Evolutionary conservation across 2,329 filamentous ascomycete genomes (phyloP), one percentile per base, ranked within the genome.

Genomic region (Ophiocordyceps unilateralis): DNA sequence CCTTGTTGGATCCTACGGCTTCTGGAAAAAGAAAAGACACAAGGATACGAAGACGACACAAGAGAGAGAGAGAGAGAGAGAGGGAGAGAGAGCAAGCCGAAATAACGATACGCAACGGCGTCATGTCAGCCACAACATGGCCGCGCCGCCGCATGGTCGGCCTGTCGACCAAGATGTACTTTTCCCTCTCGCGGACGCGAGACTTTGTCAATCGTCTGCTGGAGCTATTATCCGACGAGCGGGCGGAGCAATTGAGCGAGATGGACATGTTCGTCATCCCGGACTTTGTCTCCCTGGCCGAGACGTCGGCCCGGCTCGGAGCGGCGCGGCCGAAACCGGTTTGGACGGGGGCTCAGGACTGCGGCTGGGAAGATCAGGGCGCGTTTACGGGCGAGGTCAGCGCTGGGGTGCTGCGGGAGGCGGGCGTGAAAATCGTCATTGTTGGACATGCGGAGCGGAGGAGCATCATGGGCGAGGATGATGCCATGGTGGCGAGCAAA

Each of bases 91-190:
- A n/a, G n/a, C n/a, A n/a, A n/a, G n/a, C n/a, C n/a, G n/a, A n/a
- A n/a, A n/a, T n/a, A n/a, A n/a, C n/a, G n/a, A n/a, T n/a, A 20
- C 14, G 17, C 37, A 39, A 19, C 3, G n/a, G 39, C 32, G 3
- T 19, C 32, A 39, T 22, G 34, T 49, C 47, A 46, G 22, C 49
- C 11, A 44, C 48, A 3, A 17, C 43, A 14, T 32, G 28, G 7
- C 41, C 38, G 53, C 23, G 66, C 40, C 74, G 74, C 53, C 77
- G 76, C 53, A 67, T 87, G 47, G 68, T 87, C 46, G 81, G 82
- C 58, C 77, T 85, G 49, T 82, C 77, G 40, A 75, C 81, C 34
- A 87, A 87, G 55, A 83, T 86, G 75, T 87, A 88, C 69, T 88
- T 88, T 62, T 74, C 78, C 47, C 70, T 79, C 9, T 61, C 70